phyloP scores from a whole-genome alignment of 176 grass and related monocot species.

The Hordeum marinum region DNA sequence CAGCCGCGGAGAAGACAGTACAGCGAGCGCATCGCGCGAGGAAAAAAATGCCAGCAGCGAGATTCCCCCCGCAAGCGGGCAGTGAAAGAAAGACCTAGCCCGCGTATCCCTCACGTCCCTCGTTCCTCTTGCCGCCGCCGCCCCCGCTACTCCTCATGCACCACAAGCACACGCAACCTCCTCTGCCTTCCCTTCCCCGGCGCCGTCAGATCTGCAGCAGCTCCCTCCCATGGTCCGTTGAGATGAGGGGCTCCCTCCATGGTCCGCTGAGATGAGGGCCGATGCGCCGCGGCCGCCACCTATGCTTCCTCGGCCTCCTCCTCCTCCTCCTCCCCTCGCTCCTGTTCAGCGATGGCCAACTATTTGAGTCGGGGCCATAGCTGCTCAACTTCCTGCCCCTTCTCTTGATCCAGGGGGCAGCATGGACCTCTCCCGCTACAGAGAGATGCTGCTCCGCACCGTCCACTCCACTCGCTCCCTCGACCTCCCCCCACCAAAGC shows the following conservation, averaged over 20 bases:
- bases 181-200: too few relatives aligned
- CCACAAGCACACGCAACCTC: too few relatives aligned
- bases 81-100: too few relatives aligned
- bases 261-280: conserved; percentile 52
- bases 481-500: conserved; percentile 44
- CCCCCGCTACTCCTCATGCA: too few relatives aligned
- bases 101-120: too few relatives aligned
- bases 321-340: neutral
- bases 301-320: conserved; percentile 13
- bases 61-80: too few relatives aligned
- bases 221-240: conserved; percentile 3
- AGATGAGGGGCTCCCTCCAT: too few relatives aligned
- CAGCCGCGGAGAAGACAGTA: too few relatives aligned
- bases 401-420: conserved; percentile 92
- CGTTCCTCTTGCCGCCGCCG: too few relatives aligned
- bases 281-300: conserved; percentile 28
- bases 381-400: conserved; percentile 90
- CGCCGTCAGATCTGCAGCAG: too few relatives aligned
- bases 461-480: conserved; percentile 88
- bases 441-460: conserved; percentile 91
- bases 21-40: too few relatives aligned
- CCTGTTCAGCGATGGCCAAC: conserved; percentile 41
- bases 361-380: conserved; percentile 59
- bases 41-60: too few relatives aligned
- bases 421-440: conserved; percentile 93